phyloP scores from a whole-genome alignment of 768 basidiomycete species.

The Antrodiella citrinella region DNA sequence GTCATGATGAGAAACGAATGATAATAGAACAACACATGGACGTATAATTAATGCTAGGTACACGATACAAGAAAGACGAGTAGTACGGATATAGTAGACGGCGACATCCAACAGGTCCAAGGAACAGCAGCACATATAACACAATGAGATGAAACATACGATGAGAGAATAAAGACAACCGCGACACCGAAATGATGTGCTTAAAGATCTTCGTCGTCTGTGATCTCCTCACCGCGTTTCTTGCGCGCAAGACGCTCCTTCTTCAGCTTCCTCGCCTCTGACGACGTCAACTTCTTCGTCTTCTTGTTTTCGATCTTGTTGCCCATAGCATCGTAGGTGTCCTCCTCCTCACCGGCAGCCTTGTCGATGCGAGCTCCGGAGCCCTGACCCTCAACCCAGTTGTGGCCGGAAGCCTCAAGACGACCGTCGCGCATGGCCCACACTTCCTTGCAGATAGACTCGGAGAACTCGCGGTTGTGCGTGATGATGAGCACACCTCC shows the following conservation, averaged over 20 bases:
- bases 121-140: not conserved
- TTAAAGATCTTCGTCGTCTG: slow-evolving; percentile 54
- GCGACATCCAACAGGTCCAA: not conserved
- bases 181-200: slow-evolving; percentile 6
- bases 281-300: slow-evolving; percentile 75
- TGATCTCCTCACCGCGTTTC: slow-evolving; percentile 75
- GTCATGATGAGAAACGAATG: not conserved
- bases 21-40: not conserved
- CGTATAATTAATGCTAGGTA: not conserved
- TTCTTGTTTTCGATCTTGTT: slow-evolving; percentile 90
- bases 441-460: slow-evolving; percentile 94
- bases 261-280: slow-evolving; percentile 87
- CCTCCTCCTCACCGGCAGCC: slow-evolving; percentile 86
- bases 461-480: slow-evolving; percentile 98
- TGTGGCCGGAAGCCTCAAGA: slow-evolving; percentile 95
- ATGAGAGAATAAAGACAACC: slow-evolving; percentile 1
- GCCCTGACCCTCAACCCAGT: slow-evolving; percentile 99
- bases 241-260: slow-evolving; percentile 91
- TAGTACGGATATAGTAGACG: not conserved
- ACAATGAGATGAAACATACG: slow-evolving; percentile 5
- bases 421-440: slow-evolving; percentile 99
- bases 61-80: not conserved
- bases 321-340: slow-evolving; percentile 93
- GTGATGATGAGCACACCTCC: slow-evolving; percentile 98
- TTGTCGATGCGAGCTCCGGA: slow-evolving; percentile 93